Base-by-base conservation (phyloP, 192 early-diverging fungal species). In the Coemansia sp. region DNA sequence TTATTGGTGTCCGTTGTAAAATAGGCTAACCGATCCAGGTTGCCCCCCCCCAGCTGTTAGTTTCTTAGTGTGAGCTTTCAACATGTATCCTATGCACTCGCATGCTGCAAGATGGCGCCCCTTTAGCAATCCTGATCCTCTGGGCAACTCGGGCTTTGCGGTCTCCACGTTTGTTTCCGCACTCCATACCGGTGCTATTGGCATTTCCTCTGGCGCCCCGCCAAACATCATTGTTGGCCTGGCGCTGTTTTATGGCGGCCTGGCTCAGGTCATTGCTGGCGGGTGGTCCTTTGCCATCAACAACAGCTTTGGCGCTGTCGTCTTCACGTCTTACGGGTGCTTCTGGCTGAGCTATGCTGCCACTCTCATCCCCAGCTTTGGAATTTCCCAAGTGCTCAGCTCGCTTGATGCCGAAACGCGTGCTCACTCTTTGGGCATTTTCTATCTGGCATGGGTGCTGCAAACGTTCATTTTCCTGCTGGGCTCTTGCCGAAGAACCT, bases 271-370 rank as follows among this genome's bases (percentile, higher is more conserved):
- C 11, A 11, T 66, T 11, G 69, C 69, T 0, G 69, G 69, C 23
- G 54, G 58, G 3, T 72, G 69, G 69, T 51, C 69, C 6, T 72
- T 72, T 54, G 63, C 62, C 8, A 58, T 63, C 1, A 65, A 66
- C 51, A 65, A 51, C 40, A 49, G 44, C 15, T 72, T 66, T 52
- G 69, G 63, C n/a, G 69, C 63, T 0, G 58, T 66, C 2, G 63
- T 72, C 2, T 72, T 72, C 16, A 72, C 58, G 0, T 65, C 63
- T n/a, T 72, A 66, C 31, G 77, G 80, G 20, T 72, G 78, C 51
- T 83, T 80, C 68, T 79, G 82, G 82, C 67, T 83, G 48, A 70
- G 75, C 8, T 80, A 80, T 37, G 72, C 81, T 3, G 76, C 81
- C 2, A 56, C 60, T 15, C 50, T 80, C 30, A 78, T 82, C 28